These are phyloP conservation scores for Davidsoniella neocaledoniae DNA, from an alignment of 2,329 filamentous ascomycete genomes.

Conservation along the genomic window DNA sequence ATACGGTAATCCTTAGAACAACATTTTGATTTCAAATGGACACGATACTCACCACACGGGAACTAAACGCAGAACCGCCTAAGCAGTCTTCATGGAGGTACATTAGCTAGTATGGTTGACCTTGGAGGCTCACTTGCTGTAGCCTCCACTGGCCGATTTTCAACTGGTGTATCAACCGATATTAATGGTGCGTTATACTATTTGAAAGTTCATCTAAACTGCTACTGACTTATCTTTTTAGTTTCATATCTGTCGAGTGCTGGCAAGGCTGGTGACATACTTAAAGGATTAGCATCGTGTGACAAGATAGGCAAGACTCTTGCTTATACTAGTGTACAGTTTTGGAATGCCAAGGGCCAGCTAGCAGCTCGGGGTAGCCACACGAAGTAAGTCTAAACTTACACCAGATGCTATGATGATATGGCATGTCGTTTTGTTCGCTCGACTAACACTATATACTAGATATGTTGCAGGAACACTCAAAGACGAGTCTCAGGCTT, in stretches of 20 bases:
- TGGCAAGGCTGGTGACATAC: constrained; percentile 37
- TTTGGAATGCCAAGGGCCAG: constrained; percentile 41
- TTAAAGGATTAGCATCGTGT: constrained; percentile 39
- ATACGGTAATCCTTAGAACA: constrained; percentile 42
- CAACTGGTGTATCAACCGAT: constrained; percentile 49
- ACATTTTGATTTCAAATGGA: background rate
- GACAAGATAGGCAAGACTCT: constrained; percentile 51
- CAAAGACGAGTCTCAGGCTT: constrained; percentile 3
- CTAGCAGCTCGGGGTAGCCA: constrained; percentile 46
- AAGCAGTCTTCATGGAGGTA: constrained; percentile 61
- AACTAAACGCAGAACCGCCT: constrained; percentile 46
- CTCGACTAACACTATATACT: background rate
- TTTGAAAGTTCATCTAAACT: background rate
- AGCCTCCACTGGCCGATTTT: constrained; percentile 44
- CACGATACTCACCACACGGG: background rate
- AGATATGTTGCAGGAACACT: constrained; percentile 10
- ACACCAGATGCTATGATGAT: no score
- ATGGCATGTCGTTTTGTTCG: background rate
- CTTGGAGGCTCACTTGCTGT: constrained; percentile 48
- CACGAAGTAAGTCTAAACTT: constrained; percentile 35
- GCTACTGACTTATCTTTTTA: constrained; percentile 17
- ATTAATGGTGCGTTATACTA: constrained; percentile 32
- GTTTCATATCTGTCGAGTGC: constrained; percentile 47
- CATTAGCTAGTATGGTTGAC: constrained; percentile 59
- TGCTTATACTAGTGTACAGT: constrained; percentile 43